Base-by-base conservation (phyloP, 768 basidiomycete species). In the Tylopilus sp. region DNA sequence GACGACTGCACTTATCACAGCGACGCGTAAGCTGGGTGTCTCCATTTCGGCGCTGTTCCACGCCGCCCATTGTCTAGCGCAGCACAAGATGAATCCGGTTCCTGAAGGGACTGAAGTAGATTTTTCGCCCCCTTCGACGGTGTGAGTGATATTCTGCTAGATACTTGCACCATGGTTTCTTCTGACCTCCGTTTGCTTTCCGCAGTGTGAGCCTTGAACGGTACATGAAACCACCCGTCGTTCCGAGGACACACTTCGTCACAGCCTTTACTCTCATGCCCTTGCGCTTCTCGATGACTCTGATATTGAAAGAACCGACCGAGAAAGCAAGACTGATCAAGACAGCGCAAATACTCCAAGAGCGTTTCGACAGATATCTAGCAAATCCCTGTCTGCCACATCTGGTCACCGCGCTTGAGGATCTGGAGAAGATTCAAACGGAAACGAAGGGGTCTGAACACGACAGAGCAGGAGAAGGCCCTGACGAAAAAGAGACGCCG, bases 1-100 rank as follows among this genome's bases (percentile, higher is more conserved):
- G 35, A 59, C 57, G 0, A 43, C 50, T 8, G 53, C 52, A 18
- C 43, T 65, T 2, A 22, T 54, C 21, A 48, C 50, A 12, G 42
- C 46, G 39, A 18, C 57, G 10, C 61, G 53, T 15, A 39, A 44
- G 26, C 12, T 52, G 6, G 55, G 63, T 0, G 33, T 58, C 20
- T 44, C 63, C 0, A 21, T 59, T 20, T 47, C 63, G 4, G 15
- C 49, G 8, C 28, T 67, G 18, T 57, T 67, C 35, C 50, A 62
- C 1, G 65, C 64, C 10, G 62, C 64, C 23, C 49, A 63, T 12
- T 55, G 49, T n/a, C 47, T 65, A 40, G 65, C 60, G 0, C 50
- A 57, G 38, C 45, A 57, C 51, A 61, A 47, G 47, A 53, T 61
- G 57, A 63, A 63, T 40, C 60, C 60, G 3, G 21, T 47, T n/a